Evolutionary conservation across 2,329 filamentous ascomycete genomes (phyloP).

Genomic region (Albifimbria verrucaria): DNA sequence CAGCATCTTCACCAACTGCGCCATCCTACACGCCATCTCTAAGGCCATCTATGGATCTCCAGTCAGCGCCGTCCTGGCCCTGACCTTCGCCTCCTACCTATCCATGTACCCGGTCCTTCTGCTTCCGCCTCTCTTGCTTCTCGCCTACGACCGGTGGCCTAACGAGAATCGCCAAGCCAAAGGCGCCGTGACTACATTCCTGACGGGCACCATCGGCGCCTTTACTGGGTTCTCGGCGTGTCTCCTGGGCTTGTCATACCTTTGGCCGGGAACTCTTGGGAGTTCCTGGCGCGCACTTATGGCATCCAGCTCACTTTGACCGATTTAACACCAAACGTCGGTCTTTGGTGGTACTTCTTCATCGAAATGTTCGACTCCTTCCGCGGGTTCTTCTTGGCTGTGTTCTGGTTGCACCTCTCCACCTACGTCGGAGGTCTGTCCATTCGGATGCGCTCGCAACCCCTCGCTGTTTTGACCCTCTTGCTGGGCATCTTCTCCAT

Average conservation of each 20-base stretch:
- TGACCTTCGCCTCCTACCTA: slow-evolving; percentile 85
- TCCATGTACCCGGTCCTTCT: slow-evolving; percentile 89
- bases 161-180: slow-evolving; percentile 25
- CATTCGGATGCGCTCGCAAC: slow-evolving; percentile 78
- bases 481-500: slow-evolving; percentile 87
- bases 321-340: slow-evolving; percentile 91
- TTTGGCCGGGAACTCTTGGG: slow-evolving; percentile 78
- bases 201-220: background rate
- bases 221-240: slow-evolving; percentile 58
- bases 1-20: slow-evolving; percentile 82
- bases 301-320: slow-evolving; percentile 87
- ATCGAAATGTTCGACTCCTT: slow-evolving; percentile 99
- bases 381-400: slow-evolving; percentile 91
- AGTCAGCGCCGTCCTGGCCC: slow-evolving; percentile 74
- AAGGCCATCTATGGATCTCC: slow-evolving; percentile 73
- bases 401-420: slow-evolving; percentile 94
- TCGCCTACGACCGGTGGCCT: slow-evolving; percentile 69
- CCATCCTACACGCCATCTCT: slow-evolving; percentile 78
- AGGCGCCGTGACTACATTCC: slow-evolving; percentile 24
- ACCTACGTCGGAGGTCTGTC: slow-evolving; percentile 86
- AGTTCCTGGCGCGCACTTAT: slow-evolving; percentile 86
- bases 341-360: slow-evolving; percentile 99
- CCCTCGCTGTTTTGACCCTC: slow-evolving; percentile 80
- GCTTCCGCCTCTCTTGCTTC: slow-evolving; percentile 74
- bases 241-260: slow-evolving; percentile 68